Conservation (phyloP, 257 asterid species). For the Solanum ahanhuiri region DNA sequence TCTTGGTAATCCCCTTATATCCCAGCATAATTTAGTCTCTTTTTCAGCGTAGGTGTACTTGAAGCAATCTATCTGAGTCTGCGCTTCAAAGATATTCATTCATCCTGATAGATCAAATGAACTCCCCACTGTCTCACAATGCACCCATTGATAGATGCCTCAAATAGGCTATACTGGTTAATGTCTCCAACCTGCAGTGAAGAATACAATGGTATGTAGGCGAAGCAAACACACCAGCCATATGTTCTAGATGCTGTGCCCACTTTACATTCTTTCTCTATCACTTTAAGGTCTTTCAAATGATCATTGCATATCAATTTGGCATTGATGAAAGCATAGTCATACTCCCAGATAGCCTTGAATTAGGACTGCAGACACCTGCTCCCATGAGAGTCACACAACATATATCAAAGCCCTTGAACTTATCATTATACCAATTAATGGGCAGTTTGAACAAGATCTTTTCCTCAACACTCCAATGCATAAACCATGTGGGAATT, state of each 20-base stretch:
- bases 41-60: too few relatives aligned
- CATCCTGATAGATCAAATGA: neutral
- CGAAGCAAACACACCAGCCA: neutral
- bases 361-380: neutral
- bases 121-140: neutral
- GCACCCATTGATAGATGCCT: neutral
- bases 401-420: neutral
- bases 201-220: neutral
- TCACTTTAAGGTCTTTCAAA: neutral
- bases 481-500: neutral
- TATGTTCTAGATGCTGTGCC: neutral
- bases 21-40: too few relatives aligned
- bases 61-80: fast-evolving
- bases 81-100: too few relatives aligned
- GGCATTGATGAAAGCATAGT: too few relatives aligned
- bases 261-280: neutral
- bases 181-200: neutral
- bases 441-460: neutral
- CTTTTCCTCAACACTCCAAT: neutral
- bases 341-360: too few relatives aligned
- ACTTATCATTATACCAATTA: neutral
- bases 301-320: too few relatives aligned
- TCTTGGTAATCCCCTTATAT: too few relatives aligned
- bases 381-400: neutral
- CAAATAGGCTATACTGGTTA: neutral